These are phyloP conservation scores for Dictyostelium capitatum DNA, from an alignment of 78 protist genomes.

Conservation along the genomic window DNA sequence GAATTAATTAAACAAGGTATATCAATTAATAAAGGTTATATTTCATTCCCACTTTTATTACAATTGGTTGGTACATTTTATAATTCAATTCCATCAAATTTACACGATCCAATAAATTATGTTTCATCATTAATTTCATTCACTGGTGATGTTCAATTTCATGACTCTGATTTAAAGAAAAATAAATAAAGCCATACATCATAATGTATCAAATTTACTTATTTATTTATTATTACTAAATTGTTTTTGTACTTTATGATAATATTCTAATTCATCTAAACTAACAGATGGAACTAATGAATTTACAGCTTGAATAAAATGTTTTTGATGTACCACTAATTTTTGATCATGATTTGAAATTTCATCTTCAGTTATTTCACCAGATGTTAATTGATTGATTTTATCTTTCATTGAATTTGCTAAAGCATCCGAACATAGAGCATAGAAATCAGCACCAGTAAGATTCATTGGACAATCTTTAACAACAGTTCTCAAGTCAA, in stretches of 20 bases:
- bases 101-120: too few species aligned
- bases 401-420: slow-evolving; percentile 67
- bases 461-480: slow-evolving; percentile 70
- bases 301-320: slow-evolving; percentile 68
- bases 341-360: not conserved
- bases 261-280: slow-evolving; percentile 58
- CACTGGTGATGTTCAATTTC: too few species aligned
- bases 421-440: slow-evolving; percentile 77
- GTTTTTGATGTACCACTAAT: slow-evolving; percentile 54
- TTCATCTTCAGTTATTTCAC: slow-evolving; percentile 6
- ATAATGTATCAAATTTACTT: too few species aligned
- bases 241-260: slow-evolving; percentile 73
- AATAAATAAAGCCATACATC: too few species aligned
- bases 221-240: slow-evolving; percentile 45
- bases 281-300: slow-evolving; percentile 76
- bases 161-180: too few species aligned
- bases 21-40: too few species aligned
- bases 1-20: too few species aligned
- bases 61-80: too few species aligned
- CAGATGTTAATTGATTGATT: slow-evolving; percentile 15
- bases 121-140: too few species aligned
- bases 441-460: slow-evolving; percentile 88
- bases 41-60: too few species aligned
- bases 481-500: slow-evolving; percentile 41
- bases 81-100: too few species aligned